Base-by-base conservation (phyloP, 2,329 filamentous ascomycete species). In the Pseudogymnoascus destructans region DNA sequence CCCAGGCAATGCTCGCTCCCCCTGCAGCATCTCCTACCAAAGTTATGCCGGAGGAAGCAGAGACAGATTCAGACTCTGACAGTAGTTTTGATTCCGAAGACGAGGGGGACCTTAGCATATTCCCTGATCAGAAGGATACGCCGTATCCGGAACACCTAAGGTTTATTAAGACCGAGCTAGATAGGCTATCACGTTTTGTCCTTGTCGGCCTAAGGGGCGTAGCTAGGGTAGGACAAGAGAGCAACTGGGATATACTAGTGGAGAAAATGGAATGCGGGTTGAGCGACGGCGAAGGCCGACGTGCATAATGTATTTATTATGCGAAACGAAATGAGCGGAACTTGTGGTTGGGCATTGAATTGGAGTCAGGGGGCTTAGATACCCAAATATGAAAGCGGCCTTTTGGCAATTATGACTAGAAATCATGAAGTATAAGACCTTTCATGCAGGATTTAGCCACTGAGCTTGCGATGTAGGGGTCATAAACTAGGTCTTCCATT, bases 171-270 rank as follows among this genome's bases (percentile, higher is more conserved):
- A 71, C 70, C 1, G 79, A 87, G 56, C 87, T 88, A 64, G 79
- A 85, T 58, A 77, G 78, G 42, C 74, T 86, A 54, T 66, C 90
- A 25, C 74, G 78, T 0, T 95, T 95, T 68, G 76, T 93, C 11
- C 78, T 78, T 2, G 82, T 84, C 55, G 89, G 87, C 0, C 68
- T 96, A 62, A 80, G 85, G 58, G 85, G 86, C 8, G 81, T 93
- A 8, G 84, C 88, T 55, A 79, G 90, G 64, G 86, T 85, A 32
- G 85, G 86, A 54, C 82, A 82, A 25, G 82, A 88, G 71, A 77
- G 66, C 30, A 81, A 84, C 68, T 92, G 90, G 86, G 88, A 93
- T 70, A 81, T 86, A 60, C 69, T 95, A 61, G 89, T 87, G 0
- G 89, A 95, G 70, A 87, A 86, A 74, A 70, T 95, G 46, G 86